Base-by-base conservation (phyloP, 257 asterid species). In the Apocynum venetum region DNA sequence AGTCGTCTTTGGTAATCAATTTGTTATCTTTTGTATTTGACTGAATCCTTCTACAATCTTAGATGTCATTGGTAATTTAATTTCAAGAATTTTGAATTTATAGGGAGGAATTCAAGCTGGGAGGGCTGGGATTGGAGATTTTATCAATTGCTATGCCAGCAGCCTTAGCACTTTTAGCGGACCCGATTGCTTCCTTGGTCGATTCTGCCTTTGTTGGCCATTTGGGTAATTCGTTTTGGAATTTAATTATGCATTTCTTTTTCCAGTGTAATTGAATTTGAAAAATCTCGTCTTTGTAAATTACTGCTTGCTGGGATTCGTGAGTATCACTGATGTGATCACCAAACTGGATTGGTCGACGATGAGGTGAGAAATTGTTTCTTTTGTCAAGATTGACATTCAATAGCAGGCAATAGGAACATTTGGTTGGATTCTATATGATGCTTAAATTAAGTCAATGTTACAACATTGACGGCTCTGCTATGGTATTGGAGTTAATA, bases 181-280 rank as follows among this genome's bases (percentile, higher is more conserved):
- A 94, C 36, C 98, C 98, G 1, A 86, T 94, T 80, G 78, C 96
- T 72, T 91, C 97, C 36, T 94, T 94, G 57, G 91, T 92, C 48
- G 97, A 91, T 85, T 90, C 98, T 48, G 98, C 87, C 76, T 92
- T 86, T 78, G 91, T 94, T 78, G 98, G 98, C 75, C 98, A 94
- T 86, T 80, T 94, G 83, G 98, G 98, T 94, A 90, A 53, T 77
- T 71, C 13, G 8, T 4, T 11, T 1, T 51, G n/a, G 59, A 0
- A 13, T n/a, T n/a, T 46, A 61, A 44, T 59, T 17, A 17, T 17
- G 19, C 11, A 9, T 59, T 71, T 41, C 36, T 35, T 14, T 76
- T 36, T 59, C 8, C 4, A 3, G 17, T 36, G 59, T 40, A 36
- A 7, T 76, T n/a, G 20, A 48, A 9, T 3, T 17, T 56, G 47